Conservation (phyloP, 305 asterid genomes). For the Galium porrigens region DNA sequence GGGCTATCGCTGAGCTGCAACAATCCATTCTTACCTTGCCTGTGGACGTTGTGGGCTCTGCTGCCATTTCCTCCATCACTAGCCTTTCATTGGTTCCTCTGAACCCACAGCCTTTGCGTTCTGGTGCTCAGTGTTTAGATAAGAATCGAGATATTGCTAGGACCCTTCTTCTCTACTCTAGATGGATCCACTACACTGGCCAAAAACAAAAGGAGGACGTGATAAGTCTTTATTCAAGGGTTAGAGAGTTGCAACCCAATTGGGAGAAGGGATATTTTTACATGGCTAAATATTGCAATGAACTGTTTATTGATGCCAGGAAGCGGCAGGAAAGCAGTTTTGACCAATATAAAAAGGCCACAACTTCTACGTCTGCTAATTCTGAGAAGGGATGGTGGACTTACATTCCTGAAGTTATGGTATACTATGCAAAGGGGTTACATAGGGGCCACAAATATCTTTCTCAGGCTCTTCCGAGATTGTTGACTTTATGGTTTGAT, state of each 20-base stretch:
- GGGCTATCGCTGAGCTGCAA: slow-evolving; percentile 95
- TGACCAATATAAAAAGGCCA: slow-evolving; percentile 34
- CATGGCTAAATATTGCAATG: slow-evolving; percentile 91
- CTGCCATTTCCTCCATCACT: slow-evolving; percentile 73
- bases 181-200: slow-evolving; percentile 97
- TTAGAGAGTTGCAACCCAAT: slow-evolving; percentile 78
- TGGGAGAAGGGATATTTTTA: slow-evolving; percentile 94
- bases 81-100: slow-evolving; percentile 74
- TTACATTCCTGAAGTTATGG: slow-evolving; percentile 71
- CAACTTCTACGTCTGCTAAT: slow-evolving; percentile 37
- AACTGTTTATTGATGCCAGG: slow-evolving; percentile 87
- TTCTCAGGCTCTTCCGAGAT: slow-evolving; percentile 91
- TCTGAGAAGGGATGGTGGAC: slow-evolving; percentile 77
- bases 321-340: slow-evolving; percentile 69
- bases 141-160: slow-evolving; percentile 64
- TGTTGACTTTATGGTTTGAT: slow-evolving; percentile 91
- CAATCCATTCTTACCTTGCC: slow-evolving; percentile 89
- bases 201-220: slow-evolving; percentile 94
- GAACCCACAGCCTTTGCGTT: slow-evolving; percentile 53
- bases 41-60: slow-evolving; percentile 63
- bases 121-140: slow-evolving; percentile 40
- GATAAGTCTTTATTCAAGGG: slow-evolving; percentile 75
- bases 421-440: slow-evolving; percentile 84
- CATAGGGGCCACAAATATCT: slow-evolving; percentile 93
- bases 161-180: slow-evolving; percentile 75